These are phyloP conservation scores for Penicillium silybi DNA, from an alignment of 495 filamentous ascomycete genomes.

Conservation along the genomic window DNA sequence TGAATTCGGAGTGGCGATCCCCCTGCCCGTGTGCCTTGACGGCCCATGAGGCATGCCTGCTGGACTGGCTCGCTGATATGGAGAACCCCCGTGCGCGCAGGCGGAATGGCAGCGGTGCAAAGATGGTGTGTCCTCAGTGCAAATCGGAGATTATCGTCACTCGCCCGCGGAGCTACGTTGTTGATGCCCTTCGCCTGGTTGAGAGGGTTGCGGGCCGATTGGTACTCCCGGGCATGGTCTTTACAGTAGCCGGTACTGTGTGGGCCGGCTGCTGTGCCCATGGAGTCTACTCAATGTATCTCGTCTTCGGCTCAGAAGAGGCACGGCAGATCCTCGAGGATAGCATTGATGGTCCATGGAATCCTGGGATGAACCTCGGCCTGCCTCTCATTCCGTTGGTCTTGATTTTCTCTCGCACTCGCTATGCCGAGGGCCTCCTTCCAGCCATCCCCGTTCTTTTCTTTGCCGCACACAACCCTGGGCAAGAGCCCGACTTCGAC, in stretches of 20 bases:
- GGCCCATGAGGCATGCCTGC: constrained; percentile 85
- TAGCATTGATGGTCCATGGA: constrained; percentile 36
- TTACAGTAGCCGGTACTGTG: constrained; percentile 51
- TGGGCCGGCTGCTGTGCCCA: constrained; percentile 54
- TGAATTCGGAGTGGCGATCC: constrained; percentile 71
- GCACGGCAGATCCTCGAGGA: constrained; percentile 47
- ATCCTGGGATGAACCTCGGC: constrained; percentile 45
- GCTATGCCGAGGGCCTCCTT: constrained; percentile 54
- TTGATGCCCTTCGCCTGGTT: constrained; percentile 54
- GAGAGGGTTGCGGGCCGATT: constrained; percentile 51
- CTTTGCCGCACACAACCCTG: constrained; percentile 48
- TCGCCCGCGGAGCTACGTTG: constrained; percentile 64
- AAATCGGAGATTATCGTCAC: constrained; percentile 72
- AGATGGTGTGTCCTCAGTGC: constrained; percentile 82
- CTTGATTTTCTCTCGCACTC: constrained; percentile 57
- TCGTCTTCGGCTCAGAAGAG: constrained; percentile 62
- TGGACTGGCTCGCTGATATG: constrained; percentile 84
- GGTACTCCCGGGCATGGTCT: constrained; percentile 56
- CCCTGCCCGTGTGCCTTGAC: constrained; percentile 86
- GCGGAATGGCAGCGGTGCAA: constrained; percentile 42
- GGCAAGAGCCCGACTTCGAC: constrained; percentile 39
- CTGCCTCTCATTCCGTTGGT: constrained; percentile 60
- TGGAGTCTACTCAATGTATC: constrained; percentile 56
- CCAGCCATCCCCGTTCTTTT: constrained; percentile 62
- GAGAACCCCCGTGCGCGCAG: constrained; percentile 59